Evolutionary conservation across 495 filamentous ascomycete species (phyloP).

Genomic region (Lepidopterella palustris): DNA sequence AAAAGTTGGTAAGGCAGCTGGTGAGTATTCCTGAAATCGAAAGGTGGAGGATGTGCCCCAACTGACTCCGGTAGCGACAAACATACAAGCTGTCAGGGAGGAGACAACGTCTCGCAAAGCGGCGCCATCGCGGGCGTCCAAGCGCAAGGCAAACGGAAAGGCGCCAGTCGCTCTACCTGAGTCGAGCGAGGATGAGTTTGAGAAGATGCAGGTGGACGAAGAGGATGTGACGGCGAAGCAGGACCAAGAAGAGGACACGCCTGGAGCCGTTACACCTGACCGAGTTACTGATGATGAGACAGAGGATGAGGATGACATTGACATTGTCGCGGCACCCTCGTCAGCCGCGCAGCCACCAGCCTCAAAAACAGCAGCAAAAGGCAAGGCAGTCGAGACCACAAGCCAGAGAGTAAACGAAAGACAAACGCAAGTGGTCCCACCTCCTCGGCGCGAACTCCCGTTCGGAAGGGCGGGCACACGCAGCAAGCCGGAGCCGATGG

Average conservation of each 20-base stretch:
- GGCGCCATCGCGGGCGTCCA: constrained; percentile 25
- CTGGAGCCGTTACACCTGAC: constrained; percentile 16
- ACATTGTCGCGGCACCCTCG: constrained; percentile 1
- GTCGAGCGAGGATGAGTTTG: constrained; percentile 20
- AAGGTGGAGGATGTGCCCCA: too few species aligned
- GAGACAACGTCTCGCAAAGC: constrained; percentile 16
- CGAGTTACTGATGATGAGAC: constrained; percentile 23
- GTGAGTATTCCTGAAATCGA: constrained; percentile 11
- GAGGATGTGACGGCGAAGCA: constrained; percentile 6
- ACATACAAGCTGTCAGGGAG: neutral
- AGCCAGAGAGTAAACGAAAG: constrained; percentile 8
- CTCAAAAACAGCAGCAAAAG: constrained; percentile 1
- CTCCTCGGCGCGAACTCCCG: constrained; percentile 24
- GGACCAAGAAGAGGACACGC: constrained; percentile 13
- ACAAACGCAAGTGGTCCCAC: neutral
- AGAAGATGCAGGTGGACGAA: constrained; percentile 23
- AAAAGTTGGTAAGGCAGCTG: constrained; percentile 45
- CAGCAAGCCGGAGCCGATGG: neutral
- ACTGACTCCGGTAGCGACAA: neutral
- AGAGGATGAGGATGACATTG: constrained; percentile 28
- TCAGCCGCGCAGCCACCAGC: neutral
- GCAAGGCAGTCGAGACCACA: constrained; percentile 1
- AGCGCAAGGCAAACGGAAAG: constrained; percentile 30
- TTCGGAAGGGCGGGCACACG: constrained; percentile 17
- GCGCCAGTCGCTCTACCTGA: constrained; percentile 11